A percentile compares a stretch with the other conserved stretches of the same genome.
Evolutionary conservation across 805 yeast genomes (phyloP).

Genomic region (Teunomyces cretensis): DNA sequence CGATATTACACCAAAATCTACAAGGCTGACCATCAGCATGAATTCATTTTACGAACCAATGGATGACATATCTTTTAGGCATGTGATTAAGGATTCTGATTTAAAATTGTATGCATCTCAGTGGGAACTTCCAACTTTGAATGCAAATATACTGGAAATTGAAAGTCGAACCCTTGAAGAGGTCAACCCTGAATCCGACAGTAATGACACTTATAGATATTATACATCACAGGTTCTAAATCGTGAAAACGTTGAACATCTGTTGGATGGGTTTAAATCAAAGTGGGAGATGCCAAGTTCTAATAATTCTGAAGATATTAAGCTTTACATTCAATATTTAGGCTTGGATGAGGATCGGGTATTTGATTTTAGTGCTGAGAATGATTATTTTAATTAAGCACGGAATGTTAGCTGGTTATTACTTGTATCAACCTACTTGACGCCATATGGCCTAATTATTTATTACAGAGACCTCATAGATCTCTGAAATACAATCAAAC

Average conservation of each 20-base stretch:
- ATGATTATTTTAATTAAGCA: constrained; percentile 24
- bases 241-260: constrained; percentile 11
- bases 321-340: constrained; percentile 22
- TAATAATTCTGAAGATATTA: constrained; percentile 16
- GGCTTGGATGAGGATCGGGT: constrained; percentile 23
- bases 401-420: too few relatives aligned
- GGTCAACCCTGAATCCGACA: background rate
- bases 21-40: background rate
- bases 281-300: constrained; percentile 6
- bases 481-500: too few relatives aligned
- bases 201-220: too few relatives aligned
- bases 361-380: constrained; percentile 24
- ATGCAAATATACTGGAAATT: too few relatives aligned
- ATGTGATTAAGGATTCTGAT: background rate
- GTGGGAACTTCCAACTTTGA: background rate
- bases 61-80: background rate
- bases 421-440: too few relatives aligned
- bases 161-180: background rate
- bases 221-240: too few relatives aligned
- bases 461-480: too few relatives aligned
- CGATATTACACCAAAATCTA: background rate
- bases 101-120: background rate
- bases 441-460: too few relatives aligned
- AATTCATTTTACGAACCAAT: background rate
- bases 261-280: constrained; percentile 14